A percentile compares a stretch with the other conserved stretches of the same genome.
phyloP scores from a whole-genome alignment of 2,329 filamentous ascomycete species.

The Pseudogymnoascus sp. region DNA sequence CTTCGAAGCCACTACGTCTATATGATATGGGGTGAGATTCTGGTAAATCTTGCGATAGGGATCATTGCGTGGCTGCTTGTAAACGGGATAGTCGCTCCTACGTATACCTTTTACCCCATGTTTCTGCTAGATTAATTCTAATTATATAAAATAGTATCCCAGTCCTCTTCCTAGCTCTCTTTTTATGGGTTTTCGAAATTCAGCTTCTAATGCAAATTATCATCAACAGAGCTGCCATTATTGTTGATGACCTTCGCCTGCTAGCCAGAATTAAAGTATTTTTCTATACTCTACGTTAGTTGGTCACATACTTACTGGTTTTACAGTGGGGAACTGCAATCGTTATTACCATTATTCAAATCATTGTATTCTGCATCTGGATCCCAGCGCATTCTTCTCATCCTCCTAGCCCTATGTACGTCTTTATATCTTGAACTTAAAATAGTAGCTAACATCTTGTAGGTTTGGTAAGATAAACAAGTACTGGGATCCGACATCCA shows the following conservation, averaged over 20 bases:
- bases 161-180: slow-evolving; percentile 11
- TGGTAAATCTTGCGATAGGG: slow-evolving; percentile 31
- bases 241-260: slow-evolving; percentile 24
- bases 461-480: slow-evolving; percentile 23
- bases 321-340: slow-evolving; percentile 21
- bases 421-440: slow-evolving; percentile 40
- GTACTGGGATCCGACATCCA: slow-evolving; percentile 41
- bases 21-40: slow-evolving; percentile 37
- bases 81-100: slow-evolving; percentile 25
- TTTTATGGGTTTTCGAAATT: slow-evolving; percentile 37
- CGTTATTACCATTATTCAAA: slow-evolving; percentile 39
- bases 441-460: slow-evolving; percentile 43
- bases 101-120: slow-evolving; percentile 16
- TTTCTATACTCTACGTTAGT: slow-evolving; percentile 30
- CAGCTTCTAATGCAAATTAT: slow-evolving; percentile 45
- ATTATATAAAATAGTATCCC: not conserved
- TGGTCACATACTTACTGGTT: slow-evolving; percentile 29
- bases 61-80: slow-evolving; percentile 33
- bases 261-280: slow-evolving; percentile 10
- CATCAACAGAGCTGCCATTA: slow-evolving; percentile 42
- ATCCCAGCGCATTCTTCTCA: slow-evolving; percentile 35
- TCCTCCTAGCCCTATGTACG: slow-evolving; percentile 34
- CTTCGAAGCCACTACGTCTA: slow-evolving; percentile 29
- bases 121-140: slow-evolving; percentile 5
- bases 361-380: slow-evolving; percentile 43